Evolutionary conservation across 148 eudicot genomes (phyloP), one percentile per base, ranked within the genome.

Genomic region (Chenopodium quinoa): DNA sequence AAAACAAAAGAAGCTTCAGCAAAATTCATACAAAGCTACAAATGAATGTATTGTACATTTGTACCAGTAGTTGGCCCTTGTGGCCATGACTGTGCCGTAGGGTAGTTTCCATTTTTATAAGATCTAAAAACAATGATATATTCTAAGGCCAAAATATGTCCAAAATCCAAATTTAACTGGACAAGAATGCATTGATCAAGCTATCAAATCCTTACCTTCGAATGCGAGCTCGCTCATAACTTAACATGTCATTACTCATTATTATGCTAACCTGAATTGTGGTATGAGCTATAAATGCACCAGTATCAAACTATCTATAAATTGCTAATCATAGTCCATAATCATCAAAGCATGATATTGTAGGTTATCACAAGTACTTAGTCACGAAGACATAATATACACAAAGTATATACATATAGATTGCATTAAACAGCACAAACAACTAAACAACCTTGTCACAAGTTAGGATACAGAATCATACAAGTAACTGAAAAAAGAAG

Each of bases 381-480:
- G 4, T 72, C 25, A 72, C 3, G 29, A 44, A 72, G 40, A 54
- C 56, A 72, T 46, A 9, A 72, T 20, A 44, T 40, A 46, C 23
- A 72, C 31, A 37, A 52, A 52, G 56, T 32, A 71, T 71, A 71
- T 72, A 72, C 54, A 19, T 72, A 12, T 31, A 40, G 44, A 40
- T 40, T 40, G 44, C 16, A 23, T 23, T 73, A 40, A n/a, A 50
- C 27, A 71, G 52, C 64, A 74, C 23, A 50, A 82, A 40, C 44
- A 40, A 40, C 1, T 40, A 40, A 5, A 83, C 56, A 23, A 9
- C 64, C 19, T 34, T 1, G 50, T 70, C 47, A n/a, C 80, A 25
- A 80, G 78, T 63, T 54, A 34, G 74, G 29, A 20, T 63, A 34
- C 46, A 40, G 32, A 72, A 80, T 71, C 70, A 76, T 73, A 84